A percentile compares a stretch with the other conserved stretches of the same genome.
phyloP scores from a whole-genome alignment of 805 yeast species.

The Danielia reshetovae region DNA sequence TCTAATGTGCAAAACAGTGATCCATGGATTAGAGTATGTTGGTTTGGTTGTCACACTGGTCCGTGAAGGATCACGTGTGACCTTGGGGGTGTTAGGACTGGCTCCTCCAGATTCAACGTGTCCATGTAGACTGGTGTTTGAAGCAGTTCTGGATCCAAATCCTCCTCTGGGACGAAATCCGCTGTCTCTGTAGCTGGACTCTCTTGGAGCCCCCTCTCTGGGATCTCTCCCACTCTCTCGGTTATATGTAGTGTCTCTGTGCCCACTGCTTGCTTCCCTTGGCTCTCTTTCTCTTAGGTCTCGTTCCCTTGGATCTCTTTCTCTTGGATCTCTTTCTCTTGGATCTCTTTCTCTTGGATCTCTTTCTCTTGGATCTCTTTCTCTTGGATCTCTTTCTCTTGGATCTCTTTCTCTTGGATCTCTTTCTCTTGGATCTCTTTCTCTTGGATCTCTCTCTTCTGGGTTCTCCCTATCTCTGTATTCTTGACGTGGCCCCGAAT shows the following conservation, averaged over 20 bases:
- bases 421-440: constrained; percentile 3
- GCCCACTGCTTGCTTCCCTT: not conserved
- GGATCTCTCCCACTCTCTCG: constrained; percentile 1
- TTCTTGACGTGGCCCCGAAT: constrained; percentile 1
- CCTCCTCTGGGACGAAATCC: too few species aligned
- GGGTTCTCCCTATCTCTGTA: constrained; percentile 1
- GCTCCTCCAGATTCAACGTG: too few species aligned
- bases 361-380: constrained; percentile 1
- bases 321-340: constrained; percentile 2
- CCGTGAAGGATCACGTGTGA: too few species aligned
- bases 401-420: constrained; percentile 1
- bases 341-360: constrained; percentile 2
- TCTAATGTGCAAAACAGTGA: constrained; percentile 24
- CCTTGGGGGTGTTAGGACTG: too few species aligned
- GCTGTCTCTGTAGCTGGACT: not conserved
- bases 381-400: not conserved
- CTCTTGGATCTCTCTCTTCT: not conserved
- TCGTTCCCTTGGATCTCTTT: not conserved
- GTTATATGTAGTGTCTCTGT: not conserved
- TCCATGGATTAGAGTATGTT: constrained; percentile 28
- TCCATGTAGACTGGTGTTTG: too few species aligned
- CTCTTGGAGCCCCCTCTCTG: not conserved
- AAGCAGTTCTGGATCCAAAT: too few species aligned
- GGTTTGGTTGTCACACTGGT: too few species aligned
- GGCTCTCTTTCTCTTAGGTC: not conserved